Evolutionary conservation across 305 asterid species (phyloP).

Genomic region (Fraxinus xanthoxyloides): DNA sequence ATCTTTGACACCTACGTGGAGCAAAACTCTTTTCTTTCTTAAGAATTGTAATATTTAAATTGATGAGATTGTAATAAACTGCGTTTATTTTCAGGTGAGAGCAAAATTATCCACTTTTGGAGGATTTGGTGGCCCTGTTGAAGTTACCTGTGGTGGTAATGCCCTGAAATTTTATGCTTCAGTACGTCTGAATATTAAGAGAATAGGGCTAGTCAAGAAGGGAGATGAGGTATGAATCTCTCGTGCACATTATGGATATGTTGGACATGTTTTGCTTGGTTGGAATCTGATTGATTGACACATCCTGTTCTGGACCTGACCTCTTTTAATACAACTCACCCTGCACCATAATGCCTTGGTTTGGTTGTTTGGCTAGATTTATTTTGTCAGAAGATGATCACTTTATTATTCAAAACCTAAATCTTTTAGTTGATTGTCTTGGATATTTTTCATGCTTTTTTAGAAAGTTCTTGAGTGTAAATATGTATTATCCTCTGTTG

Average conservation of each 20-base stretch:
- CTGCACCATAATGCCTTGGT: not conserved
- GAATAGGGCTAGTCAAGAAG: conserved; percentile 77
- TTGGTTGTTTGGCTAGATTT: not conserved
- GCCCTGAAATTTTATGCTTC: conserved; percentile 97
- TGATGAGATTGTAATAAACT: conserved; percentile 5
- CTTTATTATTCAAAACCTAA: not conserved
- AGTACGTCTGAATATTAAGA: conserved; percentile 77
- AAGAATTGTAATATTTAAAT: not conserved
- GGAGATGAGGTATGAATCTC: conserved; percentile 75
- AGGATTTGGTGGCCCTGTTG: conserved; percentile 81
- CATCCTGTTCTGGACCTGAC: not conserved
- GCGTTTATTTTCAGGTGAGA: conserved; percentile 55
- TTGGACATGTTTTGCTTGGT: not conserved
- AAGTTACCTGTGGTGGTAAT: conserved; percentile 97
- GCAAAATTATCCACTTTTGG: conserved; percentile 74
- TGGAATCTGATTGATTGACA: not conserved
- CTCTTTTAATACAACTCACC: not conserved
- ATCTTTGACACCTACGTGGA: not conserved
- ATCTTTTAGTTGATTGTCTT: not conserved
- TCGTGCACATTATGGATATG: not conserved
- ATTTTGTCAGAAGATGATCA: not conserved
- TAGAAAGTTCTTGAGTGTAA: not conserved
- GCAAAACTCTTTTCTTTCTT: not conserved
- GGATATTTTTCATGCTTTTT: not conserved
- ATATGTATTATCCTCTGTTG: not conserved